Base-by-base conservation (phyloP, 208 protist genomes). In the Lotmaria passim region DNA sequence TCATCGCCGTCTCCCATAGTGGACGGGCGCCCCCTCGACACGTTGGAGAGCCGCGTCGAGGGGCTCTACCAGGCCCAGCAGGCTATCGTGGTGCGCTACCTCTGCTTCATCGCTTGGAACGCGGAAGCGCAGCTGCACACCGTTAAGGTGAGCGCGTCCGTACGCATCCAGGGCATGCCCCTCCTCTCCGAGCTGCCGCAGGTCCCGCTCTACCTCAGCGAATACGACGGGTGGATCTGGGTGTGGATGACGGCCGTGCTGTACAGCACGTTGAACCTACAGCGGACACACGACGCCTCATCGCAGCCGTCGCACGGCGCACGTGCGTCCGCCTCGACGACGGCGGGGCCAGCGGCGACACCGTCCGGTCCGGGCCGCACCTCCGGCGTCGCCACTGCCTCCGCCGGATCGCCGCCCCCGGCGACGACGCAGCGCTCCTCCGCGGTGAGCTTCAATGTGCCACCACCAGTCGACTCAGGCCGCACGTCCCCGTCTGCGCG, bases 201-300 rank as follows among this genome's bases (percentile, higher is more conserved):
- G 28, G 46, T 64, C 11, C 52, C 76, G 0, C 30, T 58, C 2
- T 85, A 81, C 68, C 78, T 86, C 33, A 75, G 68, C 19, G 26
- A 58, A 23, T 33, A 80, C 53, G 75, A 82, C 31, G 53, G 65
- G 30, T 85, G 82, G 73, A 63, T 85, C 14, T 87, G 79, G 85
- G 53, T 87, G 38, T 59, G 83, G 33, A 52, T 87, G 11, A 36
- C 43, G 6, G 68, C 69, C 8, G 28, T 65, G n/a, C n/a, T 78
- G 11, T 67, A 75, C 69, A 68, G 55, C 24, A 55, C 52, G 44
- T 14, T 52, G 41, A 34, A 53, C 43, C 43, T 48, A 19, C 61
- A 33, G 12, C n/a, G 34, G 15, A 11, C 3, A 12, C n/a, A 3
- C 0, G 11, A 43, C 8, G 5, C 55, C 5, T 24, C 46, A 14